Base-by-base conservation (phyloP, 306 rosid genomes). In the Mimosa pudica region DNA sequence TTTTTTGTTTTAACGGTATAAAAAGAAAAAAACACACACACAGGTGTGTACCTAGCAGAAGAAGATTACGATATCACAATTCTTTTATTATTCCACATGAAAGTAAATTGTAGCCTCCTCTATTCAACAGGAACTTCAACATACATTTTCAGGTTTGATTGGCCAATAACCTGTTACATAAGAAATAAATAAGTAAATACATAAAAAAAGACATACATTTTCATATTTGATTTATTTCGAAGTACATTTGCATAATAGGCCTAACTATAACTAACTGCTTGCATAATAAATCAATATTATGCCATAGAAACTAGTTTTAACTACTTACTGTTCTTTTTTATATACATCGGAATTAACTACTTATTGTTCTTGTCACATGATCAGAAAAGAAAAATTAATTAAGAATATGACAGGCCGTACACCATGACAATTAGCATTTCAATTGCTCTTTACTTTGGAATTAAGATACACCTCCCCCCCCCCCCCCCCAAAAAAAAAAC, bases 121-220 rank as follows among this genome's bases (percentile, higher is more conserved):
- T 76, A 95, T 82, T 93, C 98, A 45, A 91, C 82, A 62, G 92
- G 97, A 73, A 93, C 90, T 82, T 91, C 96, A 54, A 95, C 97
- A 78, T 89, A 90, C 97, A 95, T 87, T 85, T 88, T 93, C 24
- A 90, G 80, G 77, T 82, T 85, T 48, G 88, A 85, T 64, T 84
- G 84, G 52, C 91, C 85, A 65, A 95, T 84, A 86, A 91, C 89
- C 98, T 95, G 94, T 46, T 70, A 71, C 71, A 83, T 18, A 83
- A 0, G 30, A 24, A 24, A 24, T 24, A 24, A 24, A 24, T 24
- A 44, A 51, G 12, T 12, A 12, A 51, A 51, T 51, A 51, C 5
- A 12, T 4, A 51, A 51, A 51, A 5, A 81, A 24, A 1, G 7
- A 38, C 55, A 0, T 38, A 65, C 60, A 55, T 55, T 85, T 88